A percentile compares a stretch with the other conserved stretches of the same genome.
These are phyloP conservation scores for Septoria linicola DNA, from an alignment of 2,329 filamentous ascomycete genomes.

Conservation along the genomic window DNA sequence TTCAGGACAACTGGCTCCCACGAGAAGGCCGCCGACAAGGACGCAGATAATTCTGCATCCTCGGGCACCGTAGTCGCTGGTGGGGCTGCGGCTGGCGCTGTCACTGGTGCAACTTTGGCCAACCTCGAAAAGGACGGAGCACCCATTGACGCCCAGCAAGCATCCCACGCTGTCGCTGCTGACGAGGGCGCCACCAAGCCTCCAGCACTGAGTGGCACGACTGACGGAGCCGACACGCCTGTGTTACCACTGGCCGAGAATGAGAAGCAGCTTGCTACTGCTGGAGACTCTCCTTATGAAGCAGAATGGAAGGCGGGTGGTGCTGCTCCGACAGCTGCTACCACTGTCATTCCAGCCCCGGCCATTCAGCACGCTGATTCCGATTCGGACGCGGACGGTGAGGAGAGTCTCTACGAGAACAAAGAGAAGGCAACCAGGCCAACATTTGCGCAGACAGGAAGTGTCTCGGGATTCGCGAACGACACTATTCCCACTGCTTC, in stretches of 20 bases:
- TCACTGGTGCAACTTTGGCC: constrained; percentile 18
- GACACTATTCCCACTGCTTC: constrained; percentile 2
- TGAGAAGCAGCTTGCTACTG: constrained; percentile 3
- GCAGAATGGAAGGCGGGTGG: constrained; percentile 7
- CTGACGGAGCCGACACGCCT: not conserved
- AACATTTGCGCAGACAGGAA: constrained; percentile 20
- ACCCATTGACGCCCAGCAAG: constrained; percentile 15
- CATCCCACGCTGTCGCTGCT: constrained; percentile 11
- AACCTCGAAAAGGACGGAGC: constrained; percentile 12
- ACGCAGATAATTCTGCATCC: constrained; percentile 6
- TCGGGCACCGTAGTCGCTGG: constrained; percentile 8
- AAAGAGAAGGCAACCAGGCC: constrained; percentile 8
- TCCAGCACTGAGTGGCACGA: not conserved
- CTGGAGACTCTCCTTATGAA: constrained; percentile 5
- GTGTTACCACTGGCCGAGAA: constrained; percentile 9
- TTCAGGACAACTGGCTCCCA: constrained; percentile 24
- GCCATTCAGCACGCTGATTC: constrained; percentile 9
- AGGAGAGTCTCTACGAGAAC: constrained; percentile 6
- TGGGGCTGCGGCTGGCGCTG: constrained; percentile 18
- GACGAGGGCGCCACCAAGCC: constrained; percentile 1
- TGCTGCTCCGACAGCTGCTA: constrained; percentile 8
- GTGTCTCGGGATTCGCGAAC: constrained; percentile 13
- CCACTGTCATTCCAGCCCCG: not conserved
- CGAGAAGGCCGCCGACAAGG: constrained; percentile 15
- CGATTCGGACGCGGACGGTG: constrained; percentile 10